Evolutionary conservation across 78 protist genomes (phyloP).

Genomic region (Tieghemostelium lacteum): DNA sequence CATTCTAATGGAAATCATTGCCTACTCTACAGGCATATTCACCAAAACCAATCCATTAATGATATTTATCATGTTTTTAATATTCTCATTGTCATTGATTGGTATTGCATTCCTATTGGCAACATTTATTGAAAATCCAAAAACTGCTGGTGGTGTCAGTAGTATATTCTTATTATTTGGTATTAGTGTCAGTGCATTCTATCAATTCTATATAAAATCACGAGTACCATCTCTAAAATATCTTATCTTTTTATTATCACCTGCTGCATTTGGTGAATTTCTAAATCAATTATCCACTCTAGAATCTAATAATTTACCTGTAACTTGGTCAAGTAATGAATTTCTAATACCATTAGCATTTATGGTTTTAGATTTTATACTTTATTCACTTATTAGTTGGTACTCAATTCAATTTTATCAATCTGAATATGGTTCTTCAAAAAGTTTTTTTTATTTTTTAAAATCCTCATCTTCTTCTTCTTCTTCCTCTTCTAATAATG

Average conservation of each 20-base stretch:
- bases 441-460: constrained; percentile 20
- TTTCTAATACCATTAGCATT: too few relatives aligned
- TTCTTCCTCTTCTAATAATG: background rate
- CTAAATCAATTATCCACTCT: too few relatives aligned
- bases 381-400: constrained; percentile 49
- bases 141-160: background rate
- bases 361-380: constrained; percentile 22
- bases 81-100: constrained; percentile 8
- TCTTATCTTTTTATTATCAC: too few relatives aligned
- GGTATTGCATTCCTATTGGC: background rate
- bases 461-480: constrained; percentile 21
- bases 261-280: too few relatives aligned
- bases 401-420: constrained; percentile 33
- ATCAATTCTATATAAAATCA: constrained; percentile 3
- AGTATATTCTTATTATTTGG: background rate
- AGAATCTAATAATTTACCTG: too few relatives aligned
- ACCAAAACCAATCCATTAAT: background rate
- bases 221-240: too few relatives aligned
- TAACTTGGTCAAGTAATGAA: too few relatives aligned
- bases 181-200: background rate
- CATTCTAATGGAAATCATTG: background rate
- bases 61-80: background rate
- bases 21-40: background rate
- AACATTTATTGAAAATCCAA: background rate
- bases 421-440: constrained; percentile 53